Conservation (phyloP, 306 rosid species). For the Sicyos baderoa region DNA sequence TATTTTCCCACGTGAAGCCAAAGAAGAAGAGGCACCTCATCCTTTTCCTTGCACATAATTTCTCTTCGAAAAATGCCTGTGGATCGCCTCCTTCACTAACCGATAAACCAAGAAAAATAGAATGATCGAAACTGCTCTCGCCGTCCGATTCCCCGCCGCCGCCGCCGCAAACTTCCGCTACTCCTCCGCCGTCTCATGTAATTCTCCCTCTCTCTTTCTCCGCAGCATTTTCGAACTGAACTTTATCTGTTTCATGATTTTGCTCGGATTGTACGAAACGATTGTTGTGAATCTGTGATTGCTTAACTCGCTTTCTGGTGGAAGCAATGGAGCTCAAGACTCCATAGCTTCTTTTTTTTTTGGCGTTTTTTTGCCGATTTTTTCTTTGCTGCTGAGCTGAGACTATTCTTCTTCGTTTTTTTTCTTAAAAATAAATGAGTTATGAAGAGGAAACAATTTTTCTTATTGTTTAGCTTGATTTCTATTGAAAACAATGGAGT, state of each 20-base stretch:
- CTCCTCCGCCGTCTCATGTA: conserved; percentile 39
- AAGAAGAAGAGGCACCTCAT: conserved; percentile 6
- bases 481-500: neutral
- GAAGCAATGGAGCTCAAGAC: neutral
- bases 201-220: conserved; percentile 18
- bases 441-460: neutral
- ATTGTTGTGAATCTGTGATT: neutral
- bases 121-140: conserved; percentile 62
- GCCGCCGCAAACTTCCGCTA: conserved; percentile 38
- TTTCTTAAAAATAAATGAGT: neutral
- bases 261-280: neutral
- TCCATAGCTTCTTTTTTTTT: neutral
- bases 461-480: neutral
- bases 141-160: conserved; percentile 56
- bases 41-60: neutral
- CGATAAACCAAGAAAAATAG: conserved; percentile 20
- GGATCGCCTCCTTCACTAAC: conserved; percentile 15
- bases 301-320: neutral
- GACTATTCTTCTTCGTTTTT: neutral
- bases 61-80: conserved; percentile 3
- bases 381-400: conserved; percentile 7
- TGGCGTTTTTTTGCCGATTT: conserved; percentile 10
- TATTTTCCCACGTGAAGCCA: conserved; percentile 17
- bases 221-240: conserved; percentile 7
- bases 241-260: neutral